Evolutionary conservation across 2,329 filamentous ascomycete genomes (phyloP).

Genomic region (Aspergillus latus): DNA sequence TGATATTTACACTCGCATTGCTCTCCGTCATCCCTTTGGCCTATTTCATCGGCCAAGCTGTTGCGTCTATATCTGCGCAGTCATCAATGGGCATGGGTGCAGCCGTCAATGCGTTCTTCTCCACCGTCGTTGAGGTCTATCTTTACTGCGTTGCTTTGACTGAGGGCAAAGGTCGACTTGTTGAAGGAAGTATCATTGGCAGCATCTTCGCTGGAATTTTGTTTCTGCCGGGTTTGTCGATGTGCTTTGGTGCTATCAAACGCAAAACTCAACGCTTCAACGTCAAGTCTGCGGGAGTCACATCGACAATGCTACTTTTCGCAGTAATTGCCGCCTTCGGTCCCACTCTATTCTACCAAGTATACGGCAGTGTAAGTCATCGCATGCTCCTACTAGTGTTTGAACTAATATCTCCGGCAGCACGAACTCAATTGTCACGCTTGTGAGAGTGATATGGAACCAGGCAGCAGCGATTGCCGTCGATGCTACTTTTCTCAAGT

Average conservation of each 20-base stretch:
- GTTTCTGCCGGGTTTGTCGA: conserved; percentile 90
- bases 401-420: conserved; percentile 43
- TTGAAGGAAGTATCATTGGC: conserved; percentile 95
- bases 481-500: conserved; percentile 92
- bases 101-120: conserved; percentile 97
- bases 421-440: conserved; percentile 85
- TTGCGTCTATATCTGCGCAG: conserved; percentile 96
- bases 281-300: conserved; percentile 91
- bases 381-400: background rate
- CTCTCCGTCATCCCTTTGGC: conserved; percentile 93
- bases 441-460: conserved; percentile 56
- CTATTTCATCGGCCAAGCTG: conserved; percentile 98
- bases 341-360: conserved; percentile 96
- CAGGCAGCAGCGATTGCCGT: conserved; percentile 66
- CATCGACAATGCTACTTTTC: conserved; percentile 96
- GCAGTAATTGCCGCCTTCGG: conserved; percentile 94
- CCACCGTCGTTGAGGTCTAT: conserved; percentile 95
- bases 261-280: conserved; percentile 99
- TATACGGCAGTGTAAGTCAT: conserved; percentile 77
- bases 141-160: conserved; percentile 92
- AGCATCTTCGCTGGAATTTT: conserved; percentile 97
- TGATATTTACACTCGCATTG: conserved; percentile 80
- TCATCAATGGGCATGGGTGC: conserved; percentile 98
- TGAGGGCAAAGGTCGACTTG: conserved; percentile 87
- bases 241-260: conserved; percentile 98